Conservation (phyloP, 208 protist species). For the Leishmania gerbilli region DNA sequence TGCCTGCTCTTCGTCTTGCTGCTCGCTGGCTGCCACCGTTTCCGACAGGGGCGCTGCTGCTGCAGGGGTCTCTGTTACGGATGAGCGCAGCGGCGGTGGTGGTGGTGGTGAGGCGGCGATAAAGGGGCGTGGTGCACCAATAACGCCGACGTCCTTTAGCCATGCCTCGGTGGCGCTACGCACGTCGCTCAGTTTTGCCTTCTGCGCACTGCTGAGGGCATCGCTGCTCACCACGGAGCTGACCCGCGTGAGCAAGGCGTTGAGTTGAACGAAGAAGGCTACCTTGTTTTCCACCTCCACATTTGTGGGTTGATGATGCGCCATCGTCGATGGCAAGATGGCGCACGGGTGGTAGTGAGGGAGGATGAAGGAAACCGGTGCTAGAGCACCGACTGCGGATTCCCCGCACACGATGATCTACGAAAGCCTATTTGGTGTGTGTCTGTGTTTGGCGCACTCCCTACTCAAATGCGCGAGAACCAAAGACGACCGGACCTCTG, state of each 20-base stretch:
- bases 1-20: not conserved
- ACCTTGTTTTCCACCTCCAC: constrained; percentile 72
- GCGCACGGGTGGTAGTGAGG: not conserved
- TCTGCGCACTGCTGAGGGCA: constrained; percentile 43
- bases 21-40: not conserved
- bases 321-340: constrained; percentile 1
- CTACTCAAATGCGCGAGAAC: not conserved
- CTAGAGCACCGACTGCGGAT: not conserved
- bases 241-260: constrained; percentile 63
- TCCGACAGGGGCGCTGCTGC: not conserved
- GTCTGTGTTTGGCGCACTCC: not conserved
- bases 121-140: constrained; percentile 36
- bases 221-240: constrained; percentile 45
- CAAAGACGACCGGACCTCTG: not conserved
- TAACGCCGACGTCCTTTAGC: constrained; percentile 49
- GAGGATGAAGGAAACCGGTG: not conserved
- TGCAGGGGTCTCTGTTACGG: not conserved
- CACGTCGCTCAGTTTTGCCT: constrained; percentile 55
- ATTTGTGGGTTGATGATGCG: constrained; percentile 29
- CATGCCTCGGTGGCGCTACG: constrained; percentile 51
- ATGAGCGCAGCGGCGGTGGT: not conserved
- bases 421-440: not conserved
- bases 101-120: constrained; percentile 12
- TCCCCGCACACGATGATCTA: not conserved
- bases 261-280: constrained; percentile 82